A percentile compares a stretch with the other conserved stretches of the same genome.
These are phyloP conservation scores for Eimeria necatrix DNA, from an alignment of 169 alveolate genomes.

Conservation along the genomic window DNA sequence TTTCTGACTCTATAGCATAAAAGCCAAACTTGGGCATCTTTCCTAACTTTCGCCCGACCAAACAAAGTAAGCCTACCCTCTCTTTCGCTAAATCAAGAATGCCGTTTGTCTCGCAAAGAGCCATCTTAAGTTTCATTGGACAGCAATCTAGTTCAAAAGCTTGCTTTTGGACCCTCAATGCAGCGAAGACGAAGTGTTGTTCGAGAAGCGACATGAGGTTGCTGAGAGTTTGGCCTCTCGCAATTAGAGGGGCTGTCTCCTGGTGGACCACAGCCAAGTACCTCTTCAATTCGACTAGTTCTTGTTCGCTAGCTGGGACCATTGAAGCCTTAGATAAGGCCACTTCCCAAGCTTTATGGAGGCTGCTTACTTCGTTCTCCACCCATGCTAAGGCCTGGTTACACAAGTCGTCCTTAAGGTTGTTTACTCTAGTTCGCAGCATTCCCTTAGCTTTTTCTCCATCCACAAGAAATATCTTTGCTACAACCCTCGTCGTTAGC, in stretches of 20 bases:
- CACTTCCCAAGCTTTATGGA: slow-evolving; percentile 54
- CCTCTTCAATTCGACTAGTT: slow-evolving; percentile 33
- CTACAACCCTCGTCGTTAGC: slow-evolving; percentile 34
- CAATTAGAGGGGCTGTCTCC: slow-evolving; percentile 66
- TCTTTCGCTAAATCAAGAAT: slow-evolving; percentile 71
- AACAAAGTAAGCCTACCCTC: slow-evolving; percentile 21
- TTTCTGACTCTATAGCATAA: too few species aligned
- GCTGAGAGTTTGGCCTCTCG: slow-evolving; percentile 22
- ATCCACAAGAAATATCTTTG: slow-evolving; percentile 53
- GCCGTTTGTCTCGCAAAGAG: slow-evolving; percentile 60
- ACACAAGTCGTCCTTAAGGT: slow-evolving; percentile 18
- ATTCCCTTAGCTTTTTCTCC: slow-evolving; percentile 52
- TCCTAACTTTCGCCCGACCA: too few species aligned
- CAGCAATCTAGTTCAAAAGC: slow-evolving; percentile 66
- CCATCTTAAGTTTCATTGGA: slow-evolving; percentile 66
- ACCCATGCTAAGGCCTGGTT: slow-evolving; percentile 66
- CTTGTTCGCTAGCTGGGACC: slow-evolving; percentile 65
- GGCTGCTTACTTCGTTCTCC: slow-evolving; percentile 40
- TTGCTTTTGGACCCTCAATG: slow-evolving; percentile 61
- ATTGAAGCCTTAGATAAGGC: slow-evolving; percentile 43
- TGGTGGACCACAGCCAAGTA: slow-evolving; percentile 60
- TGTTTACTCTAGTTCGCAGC: slow-evolving; percentile 18
- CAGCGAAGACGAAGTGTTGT: slow-evolving; percentile 39
- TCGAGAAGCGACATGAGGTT: slow-evolving; percentile 46
- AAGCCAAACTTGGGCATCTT: too few species aligned